These are phyloP conservation scores for Thalassiosira mediterranea DNA, from an alignment of 352 stramenopile genomes.

Conservation along the genomic window DNA sequence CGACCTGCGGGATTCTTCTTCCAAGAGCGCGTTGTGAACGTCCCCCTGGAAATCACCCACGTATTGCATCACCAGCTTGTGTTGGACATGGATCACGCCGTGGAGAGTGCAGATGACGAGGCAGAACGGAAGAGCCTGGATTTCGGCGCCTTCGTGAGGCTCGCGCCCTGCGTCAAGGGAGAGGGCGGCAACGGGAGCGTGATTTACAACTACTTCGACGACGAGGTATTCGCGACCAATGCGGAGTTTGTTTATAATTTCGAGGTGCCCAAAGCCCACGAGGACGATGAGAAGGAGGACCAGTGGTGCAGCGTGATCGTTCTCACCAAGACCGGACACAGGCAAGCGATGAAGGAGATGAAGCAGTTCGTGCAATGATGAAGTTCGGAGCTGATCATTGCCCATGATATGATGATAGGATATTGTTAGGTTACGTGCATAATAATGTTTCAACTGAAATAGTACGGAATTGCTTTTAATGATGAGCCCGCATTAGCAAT, in stretches of 20 bases:
- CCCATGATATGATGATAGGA: too few species aligned
- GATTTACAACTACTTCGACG: conserved; percentile 82
- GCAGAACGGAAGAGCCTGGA: conserved; percentile 72
- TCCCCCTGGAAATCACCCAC: conserved; percentile 77
- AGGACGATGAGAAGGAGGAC: conserved; percentile 63
- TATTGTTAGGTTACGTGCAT: too few species aligned
- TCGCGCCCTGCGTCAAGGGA: conserved; percentile 60
- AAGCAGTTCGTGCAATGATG: conserved; percentile 54
- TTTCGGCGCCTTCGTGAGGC: conserved; percentile 75
- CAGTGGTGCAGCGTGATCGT: conserved; percentile 75
- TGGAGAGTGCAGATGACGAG: conserved; percentile 68
- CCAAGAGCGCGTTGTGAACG: conserved; percentile 78
- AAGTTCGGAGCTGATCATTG: too few species aligned
- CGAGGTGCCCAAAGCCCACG: conserved; percentile 58
- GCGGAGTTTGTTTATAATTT: conserved; percentile 78
- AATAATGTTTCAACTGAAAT: too few species aligned
- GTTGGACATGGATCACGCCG: conserved; percentile 80
- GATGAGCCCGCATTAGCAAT: too few species aligned
- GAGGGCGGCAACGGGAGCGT: conserved; percentile 5
- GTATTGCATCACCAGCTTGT: conserved; percentile 79
- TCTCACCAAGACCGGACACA: conserved; percentile 77
- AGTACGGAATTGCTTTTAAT: too few species aligned
- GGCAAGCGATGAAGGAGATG: conserved; percentile 71
- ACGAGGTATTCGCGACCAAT: conserved; percentile 78
- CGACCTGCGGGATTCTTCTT: conserved; percentile 77